phyloP scores from a whole-genome alignment of 345 rosid species.

The Pelargonium nanum region DNA sequence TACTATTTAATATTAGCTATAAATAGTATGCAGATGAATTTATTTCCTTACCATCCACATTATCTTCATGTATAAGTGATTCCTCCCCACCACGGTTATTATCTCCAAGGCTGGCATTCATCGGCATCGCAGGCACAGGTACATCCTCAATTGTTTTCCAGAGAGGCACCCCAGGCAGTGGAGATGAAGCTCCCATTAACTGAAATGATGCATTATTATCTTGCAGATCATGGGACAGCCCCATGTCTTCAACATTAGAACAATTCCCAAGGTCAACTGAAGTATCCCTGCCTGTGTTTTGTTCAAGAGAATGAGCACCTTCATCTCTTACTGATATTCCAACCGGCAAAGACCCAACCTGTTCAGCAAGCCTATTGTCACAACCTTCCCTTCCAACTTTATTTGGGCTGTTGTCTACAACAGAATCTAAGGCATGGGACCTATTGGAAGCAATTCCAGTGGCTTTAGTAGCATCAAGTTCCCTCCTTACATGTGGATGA shows the following conservation, averaged over 20 bases:
- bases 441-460: neutral
- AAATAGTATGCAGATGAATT: constrained; percentile 12
- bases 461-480: neutral
- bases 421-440: neutral
- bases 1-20: constrained; percentile 7
- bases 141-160: constrained; percentile 35
- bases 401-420: constrained; percentile 8
- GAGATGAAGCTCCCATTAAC: constrained; percentile 17
- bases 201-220: constrained; percentile 8
- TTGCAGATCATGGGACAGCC: neutral
- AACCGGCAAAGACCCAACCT: neutral
- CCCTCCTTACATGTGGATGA: neutral
- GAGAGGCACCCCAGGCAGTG: constrained; percentile 21
- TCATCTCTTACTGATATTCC: neutral
- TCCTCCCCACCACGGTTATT: constrained; percentile 9
- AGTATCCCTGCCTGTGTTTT: constrained; percentile 1
- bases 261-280: neutral
- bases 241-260: constrained; percentile 4
- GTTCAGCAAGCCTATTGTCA: constrained; percentile 1
- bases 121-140: constrained; percentile 26
- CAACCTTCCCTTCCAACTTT: constrained; percentile 3
- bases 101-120: constrained; percentile 15
- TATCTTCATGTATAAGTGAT: constrained; percentile 10
- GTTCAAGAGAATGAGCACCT: neutral
- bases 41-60: constrained; percentile 12